Evolutionary conservation across 1,284 basidiomycete genomes (phyloP), one percentile per base, ranked within the genome.

Genomic region (Sphagnurus paluster): DNA sequence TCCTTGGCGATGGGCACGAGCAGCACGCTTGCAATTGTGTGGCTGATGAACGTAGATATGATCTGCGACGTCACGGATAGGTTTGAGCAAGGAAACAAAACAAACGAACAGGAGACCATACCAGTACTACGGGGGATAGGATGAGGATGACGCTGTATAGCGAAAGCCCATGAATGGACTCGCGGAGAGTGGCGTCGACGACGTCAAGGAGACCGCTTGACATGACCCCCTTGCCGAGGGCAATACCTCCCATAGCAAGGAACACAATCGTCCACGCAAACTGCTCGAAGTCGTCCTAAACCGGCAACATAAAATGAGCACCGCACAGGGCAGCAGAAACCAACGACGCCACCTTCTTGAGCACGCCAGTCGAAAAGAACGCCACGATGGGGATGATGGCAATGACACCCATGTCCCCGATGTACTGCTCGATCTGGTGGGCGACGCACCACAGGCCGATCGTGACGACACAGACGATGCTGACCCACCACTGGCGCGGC

Each of bases 361-460:
- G 71, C 9, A 98, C 85, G 2, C 93, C 93, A 0, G 94, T 93
- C 2, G 91, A 90, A 67, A 99, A 99, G 74, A 98, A 98, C 6
- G 91, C 85, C 3, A 98, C 77, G 49, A 99, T 80, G 0, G 96
- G 97, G 28, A 99, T 77, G 55, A 99, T 87, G 0, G 96, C 96
- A 57, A 99, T 95, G 58, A 98, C 79, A 19, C 96, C 94, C 95
- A 99, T 99, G 65, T 99, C 95, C 9, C 97, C 97, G 1, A 99
- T 75, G 35, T 75, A 72, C 16, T 73, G 68, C 63, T 97, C 84
- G 49, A 99, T 81, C 58, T 76, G 73, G 62, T 92, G 89, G 59
- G 91, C 95, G 25, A 93, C 66, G 63, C 93, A 97, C 95, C 96
- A 98, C 39, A 99, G 69, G 7, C 63, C 79, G 55, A 99, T 99